Evolutionary conservation across 179 eudicot species (phyloP).

Genomic region (Beta lomatogona): DNA sequence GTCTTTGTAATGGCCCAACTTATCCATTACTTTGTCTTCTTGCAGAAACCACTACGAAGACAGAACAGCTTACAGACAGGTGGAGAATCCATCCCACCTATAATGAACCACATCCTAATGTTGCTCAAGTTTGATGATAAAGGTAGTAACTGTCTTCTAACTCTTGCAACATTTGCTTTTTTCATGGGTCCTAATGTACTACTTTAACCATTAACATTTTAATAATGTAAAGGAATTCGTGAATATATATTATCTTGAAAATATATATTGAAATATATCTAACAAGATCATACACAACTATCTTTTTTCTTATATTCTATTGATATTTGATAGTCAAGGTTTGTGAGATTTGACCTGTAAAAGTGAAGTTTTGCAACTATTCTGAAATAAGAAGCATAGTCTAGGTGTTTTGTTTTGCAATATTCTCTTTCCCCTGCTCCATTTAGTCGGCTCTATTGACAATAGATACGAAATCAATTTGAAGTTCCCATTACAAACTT

Average conservation of each 20-base stretch:
- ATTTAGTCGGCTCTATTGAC: background rate
- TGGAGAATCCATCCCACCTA: constrained; percentile 53
- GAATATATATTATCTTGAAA: too few species aligned
- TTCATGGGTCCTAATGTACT: too few species aligned
- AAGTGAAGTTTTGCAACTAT: too few species aligned
- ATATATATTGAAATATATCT: too few species aligned
- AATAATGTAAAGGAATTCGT: too few species aligned
- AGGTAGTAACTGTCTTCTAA: constrained; percentile 42
- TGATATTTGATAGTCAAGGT: too few species aligned
- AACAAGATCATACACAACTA: too few species aligned
- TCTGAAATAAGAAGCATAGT: too few species aligned
- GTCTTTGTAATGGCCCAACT: background rate
- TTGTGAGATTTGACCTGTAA: too few species aligned
- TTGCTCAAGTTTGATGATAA: constrained; percentile 59
- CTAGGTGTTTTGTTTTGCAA: background rate
- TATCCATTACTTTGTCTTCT: constrained; percentile 15
- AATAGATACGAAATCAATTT: background rate
- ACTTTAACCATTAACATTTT: too few species aligned
- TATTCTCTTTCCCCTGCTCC: background rate
- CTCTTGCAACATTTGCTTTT: too few species aligned
- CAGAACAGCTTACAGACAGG: constrained; percentile 65
- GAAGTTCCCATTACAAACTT: background rate
- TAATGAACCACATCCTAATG: constrained; percentile 64
- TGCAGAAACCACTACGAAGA: constrained; percentile 61
- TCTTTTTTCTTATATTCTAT: too few species aligned